These are phyloP conservation scores for Geranium incanum DNA, from an alignment of 441 rosid species.

Conservation along the genomic window DNA sequence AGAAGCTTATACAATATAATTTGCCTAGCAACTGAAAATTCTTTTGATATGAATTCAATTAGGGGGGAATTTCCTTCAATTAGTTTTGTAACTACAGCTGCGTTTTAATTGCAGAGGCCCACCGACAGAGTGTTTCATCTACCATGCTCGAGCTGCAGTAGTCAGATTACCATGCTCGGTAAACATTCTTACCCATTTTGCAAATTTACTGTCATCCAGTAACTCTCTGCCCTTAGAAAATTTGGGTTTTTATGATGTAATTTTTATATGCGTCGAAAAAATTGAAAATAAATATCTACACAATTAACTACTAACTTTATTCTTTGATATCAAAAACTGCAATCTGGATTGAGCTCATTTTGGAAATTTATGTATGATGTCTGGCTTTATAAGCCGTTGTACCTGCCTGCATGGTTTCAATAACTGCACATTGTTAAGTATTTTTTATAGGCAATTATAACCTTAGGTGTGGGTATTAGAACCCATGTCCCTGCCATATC, in stretches of 20 bases:
- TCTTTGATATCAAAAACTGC: background rate
- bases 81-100: conserved; percentile 17
- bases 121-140: conserved; percentile 85
- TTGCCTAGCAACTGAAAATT: background rate
- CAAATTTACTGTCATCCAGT: background rate
- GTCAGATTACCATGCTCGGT: conserved; percentile 51
- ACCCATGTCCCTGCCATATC: background rate
- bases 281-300: background rate
- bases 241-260: conserved; percentile 5
- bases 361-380: background rate
- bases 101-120: conserved; percentile 69
- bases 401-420: background rate
- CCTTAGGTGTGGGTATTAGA: background rate
- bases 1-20: background rate
- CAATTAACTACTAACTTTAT: background rate
- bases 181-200: conserved; percentile 27
- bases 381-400: background rate
- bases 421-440: background rate
- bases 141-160: conserved; percentile 85
- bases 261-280: background rate
- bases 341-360: background rate
- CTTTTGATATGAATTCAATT: background rate
- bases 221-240: background rate
- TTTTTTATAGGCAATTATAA: background rate
- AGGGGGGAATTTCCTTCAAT: background rate